Evolutionary conservation across 352 stramenopile species (phyloP), one percentile per base, ranked within the genome.

Genomic region (Globisporangium orthogonon): DNA sequence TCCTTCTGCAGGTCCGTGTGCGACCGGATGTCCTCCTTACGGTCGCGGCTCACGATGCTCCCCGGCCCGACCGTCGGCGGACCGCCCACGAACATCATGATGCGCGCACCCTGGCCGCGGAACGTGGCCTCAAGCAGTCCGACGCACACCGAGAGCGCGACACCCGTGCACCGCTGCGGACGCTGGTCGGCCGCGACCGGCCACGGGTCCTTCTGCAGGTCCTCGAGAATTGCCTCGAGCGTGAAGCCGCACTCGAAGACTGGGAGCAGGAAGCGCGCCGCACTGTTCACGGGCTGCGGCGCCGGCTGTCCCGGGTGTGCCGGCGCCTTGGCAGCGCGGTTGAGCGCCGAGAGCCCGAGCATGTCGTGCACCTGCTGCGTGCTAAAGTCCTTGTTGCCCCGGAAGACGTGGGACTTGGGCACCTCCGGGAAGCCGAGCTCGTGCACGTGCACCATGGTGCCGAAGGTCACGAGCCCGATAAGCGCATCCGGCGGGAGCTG

Each of bases 401-500:
- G 84, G 70, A 99, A 98, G n/a, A 99, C 97, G 71, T 99, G 98
- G 55, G 94, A 93, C 71, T 98, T 98, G 64, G 94, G 88, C 65
- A 97, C 89, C 56, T 98, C 91, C 2, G 92, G 80, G 70, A 97
- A 98, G 35, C 94, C 92, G 45, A 99, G 78, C 65, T 99, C 97
- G 70, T 99, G 97, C 50, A 99, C 97, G 58, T 98, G 96, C 48
- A 99, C 96, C 77, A 99, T 98, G 6, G 96, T 99, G 44, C 98
- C 98, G 74, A 97, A 99, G 31, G 97, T 99, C 48, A 99, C 97
- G 54, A 99, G 78, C 13, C 97, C 98, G 17, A 99, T 97, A 40
- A 99, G 75, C 50, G 92, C 89, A 65, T 99, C 91, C 28, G 98
- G 92, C 18, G 98, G 98, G 33, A 99, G 70, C 45, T 99, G 81